Evolutionary conservation across 2,329 filamentous ascomycete genomes (phyloP), one percentile per base, ranked within the genome.

Genomic region (Ilyonectria destructans): DNA sequence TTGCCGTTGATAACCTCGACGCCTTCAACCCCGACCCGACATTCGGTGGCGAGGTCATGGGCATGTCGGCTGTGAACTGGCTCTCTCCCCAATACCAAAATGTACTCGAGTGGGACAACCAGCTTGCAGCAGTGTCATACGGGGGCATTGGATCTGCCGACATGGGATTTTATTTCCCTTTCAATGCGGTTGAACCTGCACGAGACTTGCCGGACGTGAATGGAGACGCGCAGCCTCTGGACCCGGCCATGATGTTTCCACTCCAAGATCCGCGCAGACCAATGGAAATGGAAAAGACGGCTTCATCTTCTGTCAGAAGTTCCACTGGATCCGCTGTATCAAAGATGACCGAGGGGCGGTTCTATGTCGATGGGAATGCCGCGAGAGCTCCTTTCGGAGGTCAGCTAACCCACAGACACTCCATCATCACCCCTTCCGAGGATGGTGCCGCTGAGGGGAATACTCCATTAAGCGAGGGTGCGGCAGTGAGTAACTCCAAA

Each of bases 321-420:
- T 29, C 43, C 6, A 3, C 23, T 35, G 15, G n/a, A 6, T 63
- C 60, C 2, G n/a, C n/a, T 10, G 9, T 21, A 12, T 58, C 60
- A 8, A 48, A 43, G 17, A 17, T 23, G 13, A 63, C 52, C 10
- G 29, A 49, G 7, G 60, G 60, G 13, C 31, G 17, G 17, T 37
- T 58, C n/a, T 63, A 63, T n/a, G 60, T 63, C 8, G 60, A 63
- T 12, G 52, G 60, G 10, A n/a, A 26, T 8, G 60, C 9, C 2
- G 21, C 43, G n/a, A 63, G 60, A 51, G 60, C 60, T 3, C 60
- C 60, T 5, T 63, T 63, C 13, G 31, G 60, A 10, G 60, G 60
- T 12, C 49, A 31, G 6, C 15, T 62, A 3, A 12, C 40, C 4
- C 35, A 54, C 26, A n/a, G 37, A 19, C 9, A 15, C 10, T 46